Conservation (phyloP, 2,329 filamentous ascomycete species). For the Fusarium nelsonii region DNA sequence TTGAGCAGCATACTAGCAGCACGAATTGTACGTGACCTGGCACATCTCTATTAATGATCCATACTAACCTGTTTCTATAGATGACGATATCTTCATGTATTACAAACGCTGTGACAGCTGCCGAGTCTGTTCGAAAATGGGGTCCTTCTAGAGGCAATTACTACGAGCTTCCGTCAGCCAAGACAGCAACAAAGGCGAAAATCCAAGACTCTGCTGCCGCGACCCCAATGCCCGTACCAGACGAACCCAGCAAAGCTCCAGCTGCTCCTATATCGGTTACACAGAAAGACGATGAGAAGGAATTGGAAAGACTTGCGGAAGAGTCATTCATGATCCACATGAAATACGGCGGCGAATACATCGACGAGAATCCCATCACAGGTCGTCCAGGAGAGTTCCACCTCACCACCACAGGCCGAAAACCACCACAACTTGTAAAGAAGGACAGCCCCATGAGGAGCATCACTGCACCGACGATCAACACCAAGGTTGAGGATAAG, state of each 20-base stretch:
- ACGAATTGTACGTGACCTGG: constrained; percentile 62
- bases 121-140: constrained; percentile 66
- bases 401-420: constrained; percentile 70
- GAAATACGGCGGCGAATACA: constrained; percentile 72
- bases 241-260: constrained; percentile 49
- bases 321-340: constrained; percentile 70
- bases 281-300: constrained; percentile 56
- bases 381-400: constrained; percentile 75
- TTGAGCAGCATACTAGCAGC: constrained; percentile 70
- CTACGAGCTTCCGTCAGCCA: constrained; percentile 58
- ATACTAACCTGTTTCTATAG: constrained; percentile 50
- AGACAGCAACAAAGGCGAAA: constrained; percentile 47
- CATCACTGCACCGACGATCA: constrained; percentile 54
- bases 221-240: constrained; percentile 60
- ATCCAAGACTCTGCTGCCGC: constrained; percentile 59
- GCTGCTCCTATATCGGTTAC: constrained; percentile 37
- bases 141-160: constrained; percentile 65
- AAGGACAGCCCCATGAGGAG: constrained; percentile 51
- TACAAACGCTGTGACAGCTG: constrained; percentile 64
- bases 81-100: constrained; percentile 68
- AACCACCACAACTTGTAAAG: constrained; percentile 53
- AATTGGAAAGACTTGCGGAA: constrained; percentile 64
- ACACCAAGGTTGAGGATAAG: constrained; percentile 59
- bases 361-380: constrained; percentile 76
- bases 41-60: not conserved